phyloP scores from a whole-genome alignment of 139 green algal genomes.

The Mesotaenium endlicherianum region DNA sequence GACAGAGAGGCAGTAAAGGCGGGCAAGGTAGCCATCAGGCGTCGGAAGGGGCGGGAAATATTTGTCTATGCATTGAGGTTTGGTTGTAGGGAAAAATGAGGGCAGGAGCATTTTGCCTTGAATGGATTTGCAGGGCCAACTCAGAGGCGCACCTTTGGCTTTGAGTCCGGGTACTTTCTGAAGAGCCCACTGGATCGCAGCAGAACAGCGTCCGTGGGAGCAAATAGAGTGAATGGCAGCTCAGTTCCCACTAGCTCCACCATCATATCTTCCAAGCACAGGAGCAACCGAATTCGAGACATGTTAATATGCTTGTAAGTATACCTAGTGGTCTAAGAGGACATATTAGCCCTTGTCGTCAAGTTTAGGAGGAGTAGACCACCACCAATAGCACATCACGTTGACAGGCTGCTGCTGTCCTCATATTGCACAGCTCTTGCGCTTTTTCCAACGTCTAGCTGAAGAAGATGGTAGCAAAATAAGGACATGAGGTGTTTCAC shows the following conservation, averaged over 20 bases:
- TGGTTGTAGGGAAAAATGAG: not conserved
- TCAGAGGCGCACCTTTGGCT: slow-evolving; percentile 4
- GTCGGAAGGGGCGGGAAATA: not conserved
- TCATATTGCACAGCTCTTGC: too few species aligned
- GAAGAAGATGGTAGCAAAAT: too few species aligned
- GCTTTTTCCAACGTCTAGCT: too few species aligned
- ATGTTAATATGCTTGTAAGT: too few species aligned
- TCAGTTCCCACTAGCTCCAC: not conserved
- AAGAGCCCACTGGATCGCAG: not conserved
- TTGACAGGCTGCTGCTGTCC: too few species aligned
- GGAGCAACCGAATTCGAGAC: too few species aligned
- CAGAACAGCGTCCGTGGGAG: not conserved
- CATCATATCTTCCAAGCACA: slow-evolving; percentile 19
- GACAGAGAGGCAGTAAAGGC: too few species aligned
- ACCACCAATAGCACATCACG: too few species aligned
- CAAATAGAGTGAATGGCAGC: slow-evolving; percentile 26
- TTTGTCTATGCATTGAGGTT: not conserved
- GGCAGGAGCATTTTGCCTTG: not conserved
- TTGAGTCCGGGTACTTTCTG: slow-evolving; percentile 1
- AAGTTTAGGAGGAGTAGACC: too few species aligned
- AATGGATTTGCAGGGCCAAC: not conserved
- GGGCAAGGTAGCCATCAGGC: not conserved
- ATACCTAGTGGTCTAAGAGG: too few species aligned
- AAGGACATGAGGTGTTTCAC: too few species aligned
- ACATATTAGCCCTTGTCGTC: too few species aligned